These are phyloP conservation scores for Fusarium bulbicola DNA, from an alignment of 2,329 filamentous ascomycete species.

Conservation along the genomic window DNA sequence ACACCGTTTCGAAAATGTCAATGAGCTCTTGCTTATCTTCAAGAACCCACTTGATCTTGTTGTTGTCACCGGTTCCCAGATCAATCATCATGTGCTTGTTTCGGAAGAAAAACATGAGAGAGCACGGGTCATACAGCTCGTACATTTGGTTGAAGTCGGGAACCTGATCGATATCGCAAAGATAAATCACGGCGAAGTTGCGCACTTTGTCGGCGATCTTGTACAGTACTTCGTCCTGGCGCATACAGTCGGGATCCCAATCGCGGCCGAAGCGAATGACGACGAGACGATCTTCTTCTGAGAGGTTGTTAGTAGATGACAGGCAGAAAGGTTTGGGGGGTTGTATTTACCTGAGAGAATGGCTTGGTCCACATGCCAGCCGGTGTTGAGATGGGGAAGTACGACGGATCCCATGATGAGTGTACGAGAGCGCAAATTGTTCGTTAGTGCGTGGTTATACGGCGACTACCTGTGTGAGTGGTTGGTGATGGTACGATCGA, in stretches of 20 bases:
- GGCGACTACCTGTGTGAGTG: background rate
- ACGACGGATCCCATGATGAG: slow-evolving; percentile 80
- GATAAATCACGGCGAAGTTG: slow-evolving; percentile 92
- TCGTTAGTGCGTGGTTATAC: background rate
- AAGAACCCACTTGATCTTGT: slow-evolving; percentile 92
- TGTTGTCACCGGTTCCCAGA: slow-evolving; percentile 98
- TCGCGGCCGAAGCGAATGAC: slow-evolving; percentile 94
- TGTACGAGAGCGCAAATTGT: too few species aligned
- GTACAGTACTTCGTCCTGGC: slow-evolving; percentile 91
- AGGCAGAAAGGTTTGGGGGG: background rate
- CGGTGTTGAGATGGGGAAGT: slow-evolving; percentile 87
- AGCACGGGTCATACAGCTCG: slow-evolving; percentile 88
- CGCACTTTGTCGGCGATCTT: slow-evolving; percentile 92
- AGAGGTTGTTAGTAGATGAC: slow-evolving; percentile 9
- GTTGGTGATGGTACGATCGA: background rate
- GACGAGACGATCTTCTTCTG: slow-evolving; percentile 89
- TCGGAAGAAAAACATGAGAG: slow-evolving; percentile 96
- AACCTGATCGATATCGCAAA: slow-evolving; percentile 91
- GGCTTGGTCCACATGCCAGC: slow-evolving; percentile 98
- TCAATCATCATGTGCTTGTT: slow-evolving; percentile 99
- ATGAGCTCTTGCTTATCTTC: slow-evolving; percentile 99
- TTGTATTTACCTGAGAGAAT: slow-evolving; percentile 64
- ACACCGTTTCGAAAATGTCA: slow-evolving; percentile 98
- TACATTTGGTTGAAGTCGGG: slow-evolving; percentile 98
- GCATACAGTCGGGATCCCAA: slow-evolving; percentile 76